Evolutionary conservation across 1,139 yeast species (phyloP).

Genomic region (Scheffersomyces insectosa): DNA sequence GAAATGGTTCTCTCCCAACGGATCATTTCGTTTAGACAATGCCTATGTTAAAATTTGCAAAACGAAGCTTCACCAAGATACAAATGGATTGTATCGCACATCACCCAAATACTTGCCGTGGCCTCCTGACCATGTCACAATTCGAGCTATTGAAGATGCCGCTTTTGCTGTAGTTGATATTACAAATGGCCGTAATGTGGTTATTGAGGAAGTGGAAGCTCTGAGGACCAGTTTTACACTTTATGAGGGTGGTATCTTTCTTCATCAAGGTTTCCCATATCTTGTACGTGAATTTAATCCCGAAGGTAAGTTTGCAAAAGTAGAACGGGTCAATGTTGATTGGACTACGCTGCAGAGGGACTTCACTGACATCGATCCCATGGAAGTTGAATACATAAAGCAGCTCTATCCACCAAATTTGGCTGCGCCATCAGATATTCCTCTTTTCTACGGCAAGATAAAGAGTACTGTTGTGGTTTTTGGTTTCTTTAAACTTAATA

Average conservation of each 20-base stretch:
- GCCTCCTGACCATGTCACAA: slow-evolving; percentile 72
- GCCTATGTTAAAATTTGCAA: slow-evolving; percentile 39
- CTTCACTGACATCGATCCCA: slow-evolving; percentile 88
- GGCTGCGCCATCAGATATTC: slow-evolving; percentile 46
- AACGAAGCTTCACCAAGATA: slow-evolving; percentile 46
- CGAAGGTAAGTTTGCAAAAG: slow-evolving; percentile 75
- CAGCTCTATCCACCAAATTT: slow-evolving; percentile 38
- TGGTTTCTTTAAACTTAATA: slow-evolving; percentile 88
- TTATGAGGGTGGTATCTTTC: slow-evolving; percentile 92
- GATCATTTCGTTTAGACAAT: slow-evolving; percentile 16
- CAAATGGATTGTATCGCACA: slow-evolving; percentile 57
- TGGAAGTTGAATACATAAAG: slow-evolving; percentile 64
- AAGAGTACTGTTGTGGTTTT: slow-evolving; percentile 75
- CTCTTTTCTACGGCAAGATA: slow-evolving; percentile 74
- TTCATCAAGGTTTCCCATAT: slow-evolving; percentile 92
- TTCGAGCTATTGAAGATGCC: slow-evolving; percentile 82
- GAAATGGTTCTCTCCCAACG: slow-evolving; percentile 49
- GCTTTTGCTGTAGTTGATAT: slow-evolving; percentile 85
- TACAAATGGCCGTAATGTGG: slow-evolving; percentile 69
- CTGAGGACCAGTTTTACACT: slow-evolving; percentile 86
- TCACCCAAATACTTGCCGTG: slow-evolving; percentile 69
- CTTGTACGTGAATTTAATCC: slow-evolving; percentile 81
- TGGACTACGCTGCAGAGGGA: slow-evolving; percentile 94
- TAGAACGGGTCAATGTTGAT: slow-evolving; percentile 83
- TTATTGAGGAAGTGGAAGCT: slow-evolving; percentile 90